Evolutionary conservation across 163 green algal species (phyloP).

Genomic region (Scenedesmus sp.): DNA sequence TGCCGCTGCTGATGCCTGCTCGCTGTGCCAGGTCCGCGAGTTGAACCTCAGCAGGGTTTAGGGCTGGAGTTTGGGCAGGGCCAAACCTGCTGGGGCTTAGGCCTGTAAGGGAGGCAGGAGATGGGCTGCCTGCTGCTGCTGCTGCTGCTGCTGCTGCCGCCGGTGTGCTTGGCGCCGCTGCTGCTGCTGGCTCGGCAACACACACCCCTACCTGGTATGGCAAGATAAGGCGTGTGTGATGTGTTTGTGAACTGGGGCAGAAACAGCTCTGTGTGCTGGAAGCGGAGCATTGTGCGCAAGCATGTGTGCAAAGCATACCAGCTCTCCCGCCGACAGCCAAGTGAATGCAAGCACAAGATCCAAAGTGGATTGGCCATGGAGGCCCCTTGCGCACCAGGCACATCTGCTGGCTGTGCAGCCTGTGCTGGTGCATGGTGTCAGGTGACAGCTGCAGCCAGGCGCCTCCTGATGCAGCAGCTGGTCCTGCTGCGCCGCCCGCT

Average conservation of each 20-base stretch:
- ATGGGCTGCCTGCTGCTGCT: background rate
- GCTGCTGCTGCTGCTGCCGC: slow-evolving; percentile 1
- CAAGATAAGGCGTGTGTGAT: background rate
- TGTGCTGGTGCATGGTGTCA: slow-evolving; percentile 50
- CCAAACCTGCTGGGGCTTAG: slow-evolving; percentile 37
- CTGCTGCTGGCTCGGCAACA: background rate
- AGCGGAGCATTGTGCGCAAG: too few species aligned
- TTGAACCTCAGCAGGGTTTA: background rate
- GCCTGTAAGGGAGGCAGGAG: background rate
- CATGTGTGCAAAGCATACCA: too few species aligned
- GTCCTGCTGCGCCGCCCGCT: background rate
- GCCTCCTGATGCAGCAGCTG: background rate
- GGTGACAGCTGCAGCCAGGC: slow-evolving; percentile 52
- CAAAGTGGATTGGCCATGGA: background rate
- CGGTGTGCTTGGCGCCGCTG: background rate
- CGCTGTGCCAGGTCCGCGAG: background rate
- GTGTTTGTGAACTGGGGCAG: background rate
- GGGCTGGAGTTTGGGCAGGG: background rate
- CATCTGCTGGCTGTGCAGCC: slow-evolving; percentile 32
- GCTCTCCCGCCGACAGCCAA: too few species aligned
- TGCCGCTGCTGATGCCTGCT: slow-evolving; percentile 6
- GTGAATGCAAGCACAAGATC: too few species aligned
- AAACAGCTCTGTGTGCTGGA: background rate
- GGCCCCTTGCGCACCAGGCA: slow-evolving; percentile 21
- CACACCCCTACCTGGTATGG: slow-evolving; percentile 21